Base-by-base conservation (phyloP, 768 basidiomycete genomes). In the Rhizopogon roseolus region DNA sequence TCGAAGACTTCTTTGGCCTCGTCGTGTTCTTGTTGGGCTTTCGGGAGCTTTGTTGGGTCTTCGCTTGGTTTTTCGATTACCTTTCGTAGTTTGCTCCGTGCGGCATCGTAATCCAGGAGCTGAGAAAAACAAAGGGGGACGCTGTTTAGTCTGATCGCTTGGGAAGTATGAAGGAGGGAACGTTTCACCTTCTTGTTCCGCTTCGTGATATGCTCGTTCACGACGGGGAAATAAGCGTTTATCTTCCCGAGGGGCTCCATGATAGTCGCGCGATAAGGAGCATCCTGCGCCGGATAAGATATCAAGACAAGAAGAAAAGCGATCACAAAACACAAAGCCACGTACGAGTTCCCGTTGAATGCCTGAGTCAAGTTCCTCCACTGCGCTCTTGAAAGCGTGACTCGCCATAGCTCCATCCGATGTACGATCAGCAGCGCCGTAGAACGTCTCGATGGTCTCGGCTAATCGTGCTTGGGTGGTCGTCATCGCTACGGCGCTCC, bases 381-480 rank as follows among this genome's bases (percentile, higher is more conserved):
- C 90, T 0, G 94, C 91, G 36, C 91, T 82, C 65, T 91, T 96
- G 78, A 98, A 99, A 2, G 97, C 90, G 62, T 98, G 92, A 1
- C 92, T 90, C 0, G 95, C 90, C 93, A 98, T 97, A 8, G 96
- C 97, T 42, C 93, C 90, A 58, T 94, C 92, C 9, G 90, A 92
- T 32, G 82, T 73, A 55, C 81, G 81, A 76, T 93, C 93, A 13
- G 90, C 82, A 43, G 93, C 81, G 55, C 83, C 80, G 69, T 98
- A 99, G 76, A 99, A 98, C 6, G 84, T 76, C 68, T 95, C 90
- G 66, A 99, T 80, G 28, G 95, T 96, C 52, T 97, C 94, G 11
- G 94, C 94, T 63, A 98, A 82, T 53, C 91, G 85, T 17, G 86
- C 82, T 69, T 98, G 95, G n/a, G 96, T 85, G 19, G 87, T 76